Base-by-base conservation (phyloP, 1,139 yeast genomes). In the Scheffersomyces segobiensis region DNA sequence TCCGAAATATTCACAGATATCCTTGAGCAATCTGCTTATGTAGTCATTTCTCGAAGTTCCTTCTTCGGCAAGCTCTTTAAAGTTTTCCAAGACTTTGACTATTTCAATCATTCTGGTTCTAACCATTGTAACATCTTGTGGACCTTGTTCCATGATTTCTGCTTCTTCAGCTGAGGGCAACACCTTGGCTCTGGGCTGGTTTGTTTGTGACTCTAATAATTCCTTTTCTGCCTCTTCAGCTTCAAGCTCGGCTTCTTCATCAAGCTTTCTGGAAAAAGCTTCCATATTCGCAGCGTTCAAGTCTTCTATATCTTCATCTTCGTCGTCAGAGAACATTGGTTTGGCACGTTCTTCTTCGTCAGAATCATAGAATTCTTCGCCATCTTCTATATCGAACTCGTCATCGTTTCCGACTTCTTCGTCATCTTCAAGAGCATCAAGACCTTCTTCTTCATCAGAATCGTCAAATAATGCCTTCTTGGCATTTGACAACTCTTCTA, bases 61-160 rank as follows among this genome's bases (percentile, higher is more conserved):
- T 70, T 87, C 95, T 71, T 93, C 97, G 19, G 95, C 91, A 67
- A 93, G 74, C 54, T 82, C 88, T 70, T 88, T 88, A 77, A 93
- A 93, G 75, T 95, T 92, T 72, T 93, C 98, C 67, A 96, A 83
- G n/a, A 95, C 98, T 74, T 93, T 93, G 56, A 93, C 96, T 61
- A 96, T 86, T 79, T 96, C 99, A 65, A 95, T 87, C 88, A 96
- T 93, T 76, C 99, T 86, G 24, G 98, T 91, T 76, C 98, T 87
- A 19, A 91, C 84, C 68, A 91, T 82, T 12, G 93, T 89, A 56
- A 93, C 82, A 71, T 93, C 97, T 67, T 86, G 86, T 52, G 91
- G 88, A 24, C 84, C 86, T 19, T 72, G 71, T 21, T 75, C 77
- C 57, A 81, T 76, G 55, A 80, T 79, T 61, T 82, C 87, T 67